A percentile compares a stretch with the other conserved stretches of the same genome.
Evolutionary conservation across 176 grass and related monocot species (phyloP).

Genomic region (Luzula sylvatica): DNA sequence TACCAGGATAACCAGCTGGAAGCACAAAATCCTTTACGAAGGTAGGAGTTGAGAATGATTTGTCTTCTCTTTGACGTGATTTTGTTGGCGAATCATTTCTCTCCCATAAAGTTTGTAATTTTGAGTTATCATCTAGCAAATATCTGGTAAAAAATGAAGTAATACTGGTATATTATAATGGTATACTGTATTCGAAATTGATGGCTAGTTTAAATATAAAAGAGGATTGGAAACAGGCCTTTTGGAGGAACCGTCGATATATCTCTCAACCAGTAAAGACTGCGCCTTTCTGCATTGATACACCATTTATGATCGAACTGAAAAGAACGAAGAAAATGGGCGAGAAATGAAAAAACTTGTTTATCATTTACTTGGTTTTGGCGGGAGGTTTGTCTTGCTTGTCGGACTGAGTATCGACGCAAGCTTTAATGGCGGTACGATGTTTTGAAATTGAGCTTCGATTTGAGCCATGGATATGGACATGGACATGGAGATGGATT

Average conservation of each 20-base stretch:
- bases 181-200: neutral
- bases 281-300: conserved; percentile 31
- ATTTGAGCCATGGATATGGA: conserved; percentile 8
- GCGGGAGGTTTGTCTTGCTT: neutral
- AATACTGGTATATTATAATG: neutral
- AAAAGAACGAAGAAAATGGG: neutral
- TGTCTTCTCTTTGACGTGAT: conserved; percentile 8
- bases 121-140: conserved; percentile 27
- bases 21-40: conserved; percentile 56
- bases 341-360: neutral
- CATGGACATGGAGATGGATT: neutral
- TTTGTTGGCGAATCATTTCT: conserved; percentile 15
- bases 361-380: conserved; percentile 2
- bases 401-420: neutral
- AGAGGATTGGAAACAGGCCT: conserved; percentile 23
- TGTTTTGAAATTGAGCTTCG: neutral
- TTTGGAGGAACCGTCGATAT: conserved; percentile 53
- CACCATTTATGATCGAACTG: neutral
- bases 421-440: conserved; percentile 14
- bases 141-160: conserved; percentile 34
- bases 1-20: conserved; percentile 80
- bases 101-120: conserved; percentile 34
- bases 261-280: conserved; percentile 54
- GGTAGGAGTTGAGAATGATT: conserved; percentile 26
- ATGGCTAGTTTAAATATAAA: neutral